Evolutionary conservation across 1,284 basidiomycete species (phyloP).

Genomic region (Austroboletus novae-zelandiae): DNA sequence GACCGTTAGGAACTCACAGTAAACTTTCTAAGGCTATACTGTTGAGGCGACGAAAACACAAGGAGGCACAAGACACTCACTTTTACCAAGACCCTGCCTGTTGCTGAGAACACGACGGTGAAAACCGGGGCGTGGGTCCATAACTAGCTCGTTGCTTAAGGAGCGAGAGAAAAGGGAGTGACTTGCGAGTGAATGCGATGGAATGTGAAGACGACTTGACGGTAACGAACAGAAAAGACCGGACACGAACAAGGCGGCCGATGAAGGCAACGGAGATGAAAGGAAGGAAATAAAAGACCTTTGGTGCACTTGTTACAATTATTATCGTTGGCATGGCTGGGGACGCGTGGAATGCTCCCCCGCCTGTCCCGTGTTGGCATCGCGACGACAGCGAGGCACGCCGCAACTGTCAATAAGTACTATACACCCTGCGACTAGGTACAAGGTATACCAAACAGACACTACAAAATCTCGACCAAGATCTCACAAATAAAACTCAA

Average conservation of each 20-base stretch:
- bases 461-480: constrained; percentile 9
- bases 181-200: constrained; percentile 4
- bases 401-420: not conserved
- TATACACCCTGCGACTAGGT: not conserved
- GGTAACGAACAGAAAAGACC: not conserved
- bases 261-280: not conserved
- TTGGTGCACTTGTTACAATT: too few species aligned
- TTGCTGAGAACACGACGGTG: constrained; percentile 21
- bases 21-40: constrained; percentile 17
- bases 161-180: constrained; percentile 23
- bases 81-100: constrained; percentile 32
- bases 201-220: not conserved
- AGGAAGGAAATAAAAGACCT: not conserved
- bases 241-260: not conserved
- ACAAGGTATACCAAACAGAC: constrained; percentile 8
- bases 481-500: constrained; percentile 17
- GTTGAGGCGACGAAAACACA: not conserved
- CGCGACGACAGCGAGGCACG: constrained; percentile 18
- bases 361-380: constrained; percentile 29
- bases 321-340: too few species aligned
- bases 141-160: constrained; percentile 18
- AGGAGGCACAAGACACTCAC: constrained; percentile 19
- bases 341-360: not conserved
- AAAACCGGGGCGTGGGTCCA: constrained; percentile 18
- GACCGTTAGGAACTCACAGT: constrained; percentile 17